Conservation (phyloP, 345 rosid species). For the Euphorbia lathyris region DNA sequence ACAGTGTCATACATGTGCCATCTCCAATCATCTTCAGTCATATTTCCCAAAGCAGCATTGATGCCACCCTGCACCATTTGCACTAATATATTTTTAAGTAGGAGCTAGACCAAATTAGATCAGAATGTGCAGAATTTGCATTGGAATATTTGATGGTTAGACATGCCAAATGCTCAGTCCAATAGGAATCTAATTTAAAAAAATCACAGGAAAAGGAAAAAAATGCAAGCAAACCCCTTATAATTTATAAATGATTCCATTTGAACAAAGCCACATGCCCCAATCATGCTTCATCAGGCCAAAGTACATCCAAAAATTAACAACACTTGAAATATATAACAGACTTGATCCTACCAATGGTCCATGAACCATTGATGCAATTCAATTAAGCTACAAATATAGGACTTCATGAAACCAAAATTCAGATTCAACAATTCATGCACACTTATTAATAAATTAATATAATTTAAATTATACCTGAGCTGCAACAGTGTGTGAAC, state of each 20-base stretch:
- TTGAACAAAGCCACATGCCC: background rate
- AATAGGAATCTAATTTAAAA: background rate
- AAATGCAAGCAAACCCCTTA: background rate
- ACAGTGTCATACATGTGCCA: conserved; percentile 99
- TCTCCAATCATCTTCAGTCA: conserved; percentile 98
- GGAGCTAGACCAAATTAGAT: background rate
- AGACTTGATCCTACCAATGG: background rate
- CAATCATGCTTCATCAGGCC: background rate
- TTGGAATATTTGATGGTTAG: background rate
- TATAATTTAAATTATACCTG: conserved; percentile 46
- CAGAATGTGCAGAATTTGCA: background rate
- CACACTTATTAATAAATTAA: background rate
- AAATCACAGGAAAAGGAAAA: background rate
- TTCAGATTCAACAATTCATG: background rate
- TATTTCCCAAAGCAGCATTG: conserved; percentile 97
- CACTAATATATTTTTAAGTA: conserved; percentile 6
- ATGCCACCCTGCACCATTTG: conserved; percentile 79
- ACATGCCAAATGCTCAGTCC: background rate
- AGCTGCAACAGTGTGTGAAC: conserved; percentile 98
- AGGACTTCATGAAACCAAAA: background rate
- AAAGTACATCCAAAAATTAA: background rate
- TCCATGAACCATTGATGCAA: background rate
- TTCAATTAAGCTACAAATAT: background rate
- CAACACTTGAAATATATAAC: background rate
- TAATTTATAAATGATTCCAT: background rate